Evolutionary conservation across 495 filamentous ascomycete species (phyloP), one percentile per base, ranked within the genome.

Genomic region (Elasticomyces elasticus): DNA sequence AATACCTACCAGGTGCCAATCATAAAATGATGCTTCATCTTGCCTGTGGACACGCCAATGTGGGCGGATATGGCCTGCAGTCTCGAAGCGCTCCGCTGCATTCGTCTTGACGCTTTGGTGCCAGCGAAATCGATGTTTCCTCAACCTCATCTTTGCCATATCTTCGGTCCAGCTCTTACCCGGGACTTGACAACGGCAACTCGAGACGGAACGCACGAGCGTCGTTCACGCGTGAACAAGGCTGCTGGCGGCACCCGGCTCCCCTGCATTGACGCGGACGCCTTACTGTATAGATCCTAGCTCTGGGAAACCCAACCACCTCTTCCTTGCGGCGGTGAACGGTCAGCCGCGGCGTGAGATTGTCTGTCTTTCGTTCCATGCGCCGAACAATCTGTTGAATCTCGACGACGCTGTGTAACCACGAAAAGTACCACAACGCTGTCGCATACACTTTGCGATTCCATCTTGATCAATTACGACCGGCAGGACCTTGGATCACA

Each of bases 1-100:
- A 28, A 15, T 15, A 51, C 59, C 9, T 38, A 62, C 59, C 61
- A 63, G 11, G 61, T 63, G 10, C 61, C 61, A 44, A 63, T 55
- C 61, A 63, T 63, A 28, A 63, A 35, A 55, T 63, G 58, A 47
- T 63, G 61, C 44, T 60, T 60, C 61, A 63, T 63, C 15, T 41
- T 63, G 23, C 12, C 17, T 37, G 28, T 20, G n/a, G 27, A 20
- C 20, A 43, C 5, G 22, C 31, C 33, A 31, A 38, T 31, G 13
- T 49, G 52, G 7, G 28, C 43, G 22, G 52, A 30, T 17, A 55
- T 55, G 20, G 52, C 52, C 22, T 54, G 51, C 12, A 54, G 25
- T 41, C 51, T 31, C 13, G 40, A 2, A 28, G 24, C 51, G 24
- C 51, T 47, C 17, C 25, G n/a, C 38, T 54, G 40, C 51, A 54